phyloP scores from a whole-genome alignment of 2,329 filamentous ascomycete species.

The Penicillium sp. region DNA sequence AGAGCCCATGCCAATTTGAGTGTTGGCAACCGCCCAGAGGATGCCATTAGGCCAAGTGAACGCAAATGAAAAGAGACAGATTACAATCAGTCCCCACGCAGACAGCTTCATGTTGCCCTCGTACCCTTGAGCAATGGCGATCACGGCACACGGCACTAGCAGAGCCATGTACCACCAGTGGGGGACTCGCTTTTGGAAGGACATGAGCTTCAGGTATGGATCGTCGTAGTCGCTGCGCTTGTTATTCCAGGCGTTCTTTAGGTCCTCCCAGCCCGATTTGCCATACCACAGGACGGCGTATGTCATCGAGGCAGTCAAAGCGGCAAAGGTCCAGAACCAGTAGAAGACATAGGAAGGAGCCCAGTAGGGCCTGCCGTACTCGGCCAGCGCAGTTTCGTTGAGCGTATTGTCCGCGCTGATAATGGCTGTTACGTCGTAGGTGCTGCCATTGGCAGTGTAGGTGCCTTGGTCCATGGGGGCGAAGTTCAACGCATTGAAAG shows the following conservation, averaged over 20 bases:
- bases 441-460: not conserved
- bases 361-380: not conserved
- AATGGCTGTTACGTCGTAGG: not conserved
- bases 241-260: not conserved
- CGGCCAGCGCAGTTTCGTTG: constrained; percentile 2
- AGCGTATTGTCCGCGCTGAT: not conserved
- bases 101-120: constrained; percentile 2
- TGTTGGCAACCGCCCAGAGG: constrained; percentile 3
- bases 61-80: not conserved
- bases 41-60: constrained; percentile 5
- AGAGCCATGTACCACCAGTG: constrained; percentile 6
- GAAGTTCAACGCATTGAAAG: not conserved
- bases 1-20: constrained; percentile 2
- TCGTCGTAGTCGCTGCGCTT: not conserved
- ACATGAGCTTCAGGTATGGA: constrained; percentile 2
- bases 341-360: not conserved
- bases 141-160: not conserved
- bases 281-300: constrained; percentile 6
- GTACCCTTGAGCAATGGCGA: not conserved
- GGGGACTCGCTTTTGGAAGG: not conserved
- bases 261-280: not conserved
- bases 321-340: constrained; percentile 3
- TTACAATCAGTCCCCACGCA: not conserved
- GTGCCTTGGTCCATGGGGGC: not conserved
- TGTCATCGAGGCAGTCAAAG: not conserved